Base-by-base conservation (phyloP, 2,329 filamentous ascomycete genomes). In the Beauveria bassiana region DNA sequence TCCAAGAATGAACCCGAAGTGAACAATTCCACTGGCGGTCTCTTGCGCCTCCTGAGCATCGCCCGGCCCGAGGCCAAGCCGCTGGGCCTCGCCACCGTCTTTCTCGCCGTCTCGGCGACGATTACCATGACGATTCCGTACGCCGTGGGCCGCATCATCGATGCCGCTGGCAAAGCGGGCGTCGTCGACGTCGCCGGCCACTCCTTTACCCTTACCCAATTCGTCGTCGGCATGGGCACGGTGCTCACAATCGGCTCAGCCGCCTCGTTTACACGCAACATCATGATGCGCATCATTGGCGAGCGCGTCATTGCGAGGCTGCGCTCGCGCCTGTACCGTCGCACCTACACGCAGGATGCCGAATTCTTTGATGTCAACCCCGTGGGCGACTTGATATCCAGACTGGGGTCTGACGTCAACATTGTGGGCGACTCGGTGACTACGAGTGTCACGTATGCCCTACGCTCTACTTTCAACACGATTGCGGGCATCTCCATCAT, bases 321-420 rank as follows among this genome's bases (percentile, higher is more conserved):
- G 61, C 86, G 95, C 64, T 93, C 93, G n/a, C 89, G 91, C 70
- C 85, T 99, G 3, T 99, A 96, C 77, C 86, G 91, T 66, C 86
- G 89, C 66, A 99, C 95, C 0, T 96, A 96, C 68, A 83, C 95
- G 18, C 95, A 99, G 73, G 95, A 99, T 74, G 95, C 95, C 63
- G 95, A 98, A 70, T 99, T 99, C 78, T 99, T 99, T 71, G 95
- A 99, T 72, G 96, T 96, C 46, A 99, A 99, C 76, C 86, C 95
- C 24, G 93, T 97, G 28, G 95, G 95, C 72, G 95, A 99, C 72
- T 79, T 99, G 67, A 97, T 99, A 70, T 98, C 93, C 40, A 88
- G 96, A 40, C 84, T 99, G 52, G 93, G 93, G 68, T 96, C 93
- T 1, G 96, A 99, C 72, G 97, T 95, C 1, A 91, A 98, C 70